These are phyloP conservation scores for Silybum marianum DNA, from an alignment of 129 eudicot genomes.

Conservation along the genomic window DNA sequence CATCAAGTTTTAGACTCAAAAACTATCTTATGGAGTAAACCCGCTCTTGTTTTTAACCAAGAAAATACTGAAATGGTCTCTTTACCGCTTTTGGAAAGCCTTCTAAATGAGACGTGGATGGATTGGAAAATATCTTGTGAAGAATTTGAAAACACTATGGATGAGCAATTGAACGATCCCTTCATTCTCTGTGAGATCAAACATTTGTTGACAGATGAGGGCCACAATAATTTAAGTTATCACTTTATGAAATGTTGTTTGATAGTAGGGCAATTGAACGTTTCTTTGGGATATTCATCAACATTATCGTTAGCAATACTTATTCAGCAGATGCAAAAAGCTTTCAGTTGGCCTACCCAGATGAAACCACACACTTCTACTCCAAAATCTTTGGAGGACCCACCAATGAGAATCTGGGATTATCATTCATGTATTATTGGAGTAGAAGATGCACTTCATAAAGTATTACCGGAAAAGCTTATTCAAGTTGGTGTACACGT, in stretches of 20 bases:
- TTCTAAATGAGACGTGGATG: conserved; percentile 54
- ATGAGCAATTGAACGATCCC: conserved; percentile 39
- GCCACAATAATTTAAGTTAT: conserved; percentile 28
- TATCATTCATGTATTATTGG: conserved; percentile 40
- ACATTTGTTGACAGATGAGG: conserved; percentile 41
- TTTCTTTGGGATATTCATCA: conserved; percentile 48
- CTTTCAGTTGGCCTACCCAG: conserved; percentile 29
- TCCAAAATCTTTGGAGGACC: conserved; percentile 30
- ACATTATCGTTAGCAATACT: conserved; percentile 49
- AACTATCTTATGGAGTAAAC: conserved; percentile 56
- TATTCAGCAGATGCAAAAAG: conserved; percentile 51
- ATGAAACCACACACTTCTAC: conserved; percentile 24
- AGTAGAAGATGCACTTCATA: conserved; percentile 42
- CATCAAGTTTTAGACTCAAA: conserved; percentile 35
- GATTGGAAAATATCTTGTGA: conserved; percentile 48
- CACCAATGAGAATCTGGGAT: conserved; percentile 36
- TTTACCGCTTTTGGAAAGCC: conserved; percentile 32
- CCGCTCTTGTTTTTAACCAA: conserved; percentile 39
- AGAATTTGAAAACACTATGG: conserved; percentile 35
- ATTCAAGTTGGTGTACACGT: conserved; percentile 61
- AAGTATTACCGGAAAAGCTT: conserved; percentile 62
- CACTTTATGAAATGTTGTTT: conserved; percentile 48
- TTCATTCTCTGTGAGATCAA: conserved; percentile 62
- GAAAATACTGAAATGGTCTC: conserved; percentile 33
- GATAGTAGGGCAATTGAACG: conserved; percentile 60